Base-by-base conservation (phyloP, 2,329 filamentous ascomycete genomes). In the Claviceps arundinis region DNA sequence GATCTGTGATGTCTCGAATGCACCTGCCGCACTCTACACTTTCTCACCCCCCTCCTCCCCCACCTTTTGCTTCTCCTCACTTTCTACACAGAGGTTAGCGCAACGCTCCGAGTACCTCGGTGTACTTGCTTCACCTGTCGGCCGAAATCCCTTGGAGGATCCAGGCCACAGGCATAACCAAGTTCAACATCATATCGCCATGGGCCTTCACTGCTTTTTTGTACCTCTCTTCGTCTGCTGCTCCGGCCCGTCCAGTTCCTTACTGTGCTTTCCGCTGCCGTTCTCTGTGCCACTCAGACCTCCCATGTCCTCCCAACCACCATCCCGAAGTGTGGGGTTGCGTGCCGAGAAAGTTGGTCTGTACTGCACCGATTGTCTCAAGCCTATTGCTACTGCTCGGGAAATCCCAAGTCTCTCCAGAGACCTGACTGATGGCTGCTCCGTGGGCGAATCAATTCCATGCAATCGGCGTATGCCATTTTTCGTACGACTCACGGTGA, bases 111-210 rank as follows among this genome's bases (percentile, higher is more conserved):
- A 40, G 47, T 4, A 30, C 47, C 37, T 48, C 14, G 47, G 34
- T 41, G 47, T 37, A 50, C 37, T 11, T 50, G 26, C 34, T 48
- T 40, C 17, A 30, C 37, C 24, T 48, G 51, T 53, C 51, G 51
- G 51, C 51, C 51, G 51, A 53, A 53, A 50, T 50, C 42, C 24
- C 14, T 50, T 38, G 19, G 44, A 26, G n/a, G 14, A 43, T 30
- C 46, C 26, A 41, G 47, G 26, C 47, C 17, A 43, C 13, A 41
- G 24, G 47, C 37, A 49, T 42, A 6, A 30, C 24, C 37, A 34
- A 34, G 26, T 30, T 11, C 26, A 30, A 30, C 8, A 30, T 30
- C 26, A 30, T 7, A 49, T 41, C 38, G 42, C 34, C 17, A 30
- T 8, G 7, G 16, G 26, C 17, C 9, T 30, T 13, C 44, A 8